Conservation (phyloP, 208 protist genomes). For the Trypanosoma boissoni region DNA sequence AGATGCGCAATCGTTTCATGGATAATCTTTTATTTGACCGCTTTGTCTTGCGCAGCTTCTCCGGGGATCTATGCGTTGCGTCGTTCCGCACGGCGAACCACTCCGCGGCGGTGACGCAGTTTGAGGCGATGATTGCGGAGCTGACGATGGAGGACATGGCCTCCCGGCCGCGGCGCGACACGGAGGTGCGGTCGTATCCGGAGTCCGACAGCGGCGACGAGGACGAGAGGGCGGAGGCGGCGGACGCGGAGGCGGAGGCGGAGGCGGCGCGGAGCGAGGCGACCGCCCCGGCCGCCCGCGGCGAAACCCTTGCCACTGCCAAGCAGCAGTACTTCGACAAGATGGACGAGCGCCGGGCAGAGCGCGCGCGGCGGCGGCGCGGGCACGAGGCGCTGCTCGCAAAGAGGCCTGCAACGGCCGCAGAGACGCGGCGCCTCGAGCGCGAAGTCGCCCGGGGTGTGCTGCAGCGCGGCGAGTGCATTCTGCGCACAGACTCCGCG, state of each 20-base stretch:
- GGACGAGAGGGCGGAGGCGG: conserved; percentile 1
- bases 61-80: conserved; percentile 59
- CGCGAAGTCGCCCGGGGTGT: conserved; percentile 61
- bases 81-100: conserved; percentile 90
- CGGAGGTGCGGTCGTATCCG: neutral
- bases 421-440: conserved; percentile 77
- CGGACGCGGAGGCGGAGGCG: conserved; percentile 8
- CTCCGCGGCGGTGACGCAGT: conserved; percentile 26
- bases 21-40: conserved; percentile 90
- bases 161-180: neutral
- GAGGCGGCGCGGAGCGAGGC: neutral
- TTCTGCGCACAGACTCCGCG: conserved; percentile 87
- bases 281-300: neutral
- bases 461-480: conserved; percentile 89
- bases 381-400: conserved; percentile 64
- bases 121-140: conserved; percentile 58
- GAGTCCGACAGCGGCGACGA: neutral
- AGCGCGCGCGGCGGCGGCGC: conserved; percentile 64
- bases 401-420: conserved; percentile 71
- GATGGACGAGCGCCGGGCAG: conserved; percentile 76
- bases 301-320: conserved; percentile 46
- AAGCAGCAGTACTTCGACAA: conserved; percentile 88
- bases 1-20: conserved; percentile 87
- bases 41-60: conserved; percentile 85
- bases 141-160: conserved; percentile 31